Evolutionary conservation across 2,329 filamentous ascomycete species (phyloP).

Genomic region (Colletotrichum lini): DNA sequence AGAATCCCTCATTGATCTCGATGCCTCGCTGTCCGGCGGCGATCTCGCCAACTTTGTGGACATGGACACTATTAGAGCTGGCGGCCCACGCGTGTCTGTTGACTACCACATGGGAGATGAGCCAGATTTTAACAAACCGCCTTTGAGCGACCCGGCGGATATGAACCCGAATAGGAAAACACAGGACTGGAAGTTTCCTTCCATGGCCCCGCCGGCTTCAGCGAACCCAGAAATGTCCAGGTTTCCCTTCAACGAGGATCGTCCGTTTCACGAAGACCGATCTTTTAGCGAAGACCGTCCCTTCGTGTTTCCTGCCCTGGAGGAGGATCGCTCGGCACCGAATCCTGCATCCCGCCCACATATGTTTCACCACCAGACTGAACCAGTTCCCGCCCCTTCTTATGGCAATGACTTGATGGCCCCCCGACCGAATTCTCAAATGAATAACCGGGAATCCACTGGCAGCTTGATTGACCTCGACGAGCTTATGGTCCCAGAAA

Average conservation of each 20-base stretch:
- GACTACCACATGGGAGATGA: constrained; percentile 56
- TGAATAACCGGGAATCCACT: constrained; percentile 53
- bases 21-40: constrained; percentile 70
- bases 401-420: constrained; percentile 41
- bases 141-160: constrained; percentile 72
- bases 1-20: constrained; percentile 76
- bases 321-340: constrained; percentile 49
- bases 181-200: constrained; percentile 72
- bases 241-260: constrained; percentile 58
- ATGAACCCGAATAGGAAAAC: constrained; percentile 65
- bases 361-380: constrained; percentile 66
- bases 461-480: constrained; percentile 67
- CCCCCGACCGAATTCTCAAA: constrained; percentile 49
- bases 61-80: constrained; percentile 72
- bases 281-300: constrained; percentile 53
- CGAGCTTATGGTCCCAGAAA: constrained; percentile 56
- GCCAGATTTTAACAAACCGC: constrained; percentile 60
- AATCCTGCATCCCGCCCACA: constrained; percentile 58
- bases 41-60: constrained; percentile 72
- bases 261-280: constrained; percentile 53
- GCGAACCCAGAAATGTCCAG: constrained; percentile 67
- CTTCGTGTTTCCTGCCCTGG: neutral
- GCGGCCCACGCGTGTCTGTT: constrained; percentile 60
- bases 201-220: constrained; percentile 66
- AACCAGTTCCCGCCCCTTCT: constrained; percentile 57